Percentiles rank a stretch among this genome's conserved stretches.
These are phyloP conservation scores for Penicillium atrosanguineum DNA, from an alignment of 495 filamentous ascomycete genomes.

Conservation along the genomic window DNA sequence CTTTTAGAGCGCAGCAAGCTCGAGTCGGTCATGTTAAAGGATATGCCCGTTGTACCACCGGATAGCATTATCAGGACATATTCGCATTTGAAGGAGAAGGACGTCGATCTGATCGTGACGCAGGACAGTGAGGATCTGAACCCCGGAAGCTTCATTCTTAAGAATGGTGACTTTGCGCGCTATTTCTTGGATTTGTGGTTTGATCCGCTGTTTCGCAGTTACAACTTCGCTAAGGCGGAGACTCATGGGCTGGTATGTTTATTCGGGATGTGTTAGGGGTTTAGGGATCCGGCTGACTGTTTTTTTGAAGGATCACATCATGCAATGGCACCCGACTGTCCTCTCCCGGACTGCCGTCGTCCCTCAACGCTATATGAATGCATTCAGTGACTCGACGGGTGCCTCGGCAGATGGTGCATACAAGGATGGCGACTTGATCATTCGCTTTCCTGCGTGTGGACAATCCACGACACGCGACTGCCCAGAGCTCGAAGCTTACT, in stretches of 20 bases:
- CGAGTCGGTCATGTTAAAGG: conserved; percentile 77
- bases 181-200: conserved; percentile 97
- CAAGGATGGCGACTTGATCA: conserved; percentile 82
- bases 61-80: conserved; percentile 98
- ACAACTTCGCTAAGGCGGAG: conserved; percentile 95
- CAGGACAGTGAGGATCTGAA: conserved; percentile 83
- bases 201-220: conserved; percentile 86
- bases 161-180: conserved; percentile 82
- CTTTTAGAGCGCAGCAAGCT: conserved; percentile 65
- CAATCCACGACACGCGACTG: conserved; percentile 55
- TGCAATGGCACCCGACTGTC: conserved; percentile 99
- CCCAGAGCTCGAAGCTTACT: conserved; percentile 63
- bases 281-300: background rate
- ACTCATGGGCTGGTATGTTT: conserved; percentile 78
- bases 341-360: conserved; percentile 82
- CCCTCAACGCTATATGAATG: conserved; percentile 77
- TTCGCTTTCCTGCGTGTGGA: conserved; percentile 73
- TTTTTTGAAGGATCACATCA: conserved; percentile 69
- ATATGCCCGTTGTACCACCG: conserved; percentile 85
- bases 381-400: conserved; percentile 59
- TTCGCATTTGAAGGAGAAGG: conserved; percentile 66
- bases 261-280: background rate
- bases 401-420: conserved; percentile 45
- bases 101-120: conserved; percentile 79
- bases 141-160: conserved; percentile 73